Evolutionary conservation across 192 early-diverging fungal species (phyloP).

Genomic region (Allomyces macrogynus): DNA sequence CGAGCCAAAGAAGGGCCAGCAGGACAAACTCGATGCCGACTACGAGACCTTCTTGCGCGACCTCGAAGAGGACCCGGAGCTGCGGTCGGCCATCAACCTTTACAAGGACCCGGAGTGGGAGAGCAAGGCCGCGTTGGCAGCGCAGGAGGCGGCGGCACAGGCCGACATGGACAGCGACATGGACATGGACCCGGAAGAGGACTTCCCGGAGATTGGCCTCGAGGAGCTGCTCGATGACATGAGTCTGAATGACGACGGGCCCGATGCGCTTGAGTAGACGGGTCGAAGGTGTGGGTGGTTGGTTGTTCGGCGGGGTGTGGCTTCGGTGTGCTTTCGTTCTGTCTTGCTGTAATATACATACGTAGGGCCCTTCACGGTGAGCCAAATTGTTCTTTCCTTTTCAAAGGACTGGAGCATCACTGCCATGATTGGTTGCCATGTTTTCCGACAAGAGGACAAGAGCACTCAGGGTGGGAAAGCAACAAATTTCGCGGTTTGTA

Average conservation of each 20-base stretch:
- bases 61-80: slow-evolving; percentile 93
- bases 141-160: slow-evolving; percentile 7
- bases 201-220: slow-evolving; percentile 81
- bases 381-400: too few species aligned
- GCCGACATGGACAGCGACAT: slow-evolving; percentile 19
- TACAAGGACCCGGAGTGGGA: slow-evolving; percentile 42
- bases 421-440: too few species aligned
- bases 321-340: too few species aligned
- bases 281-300: too few species aligned
- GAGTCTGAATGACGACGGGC: slow-evolving; percentile 34
- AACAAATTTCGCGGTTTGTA: too few species aligned
- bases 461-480: too few species aligned
- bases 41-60: slow-evolving; percentile 93
- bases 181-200: slow-evolving; percentile 61
- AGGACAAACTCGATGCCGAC: slow-evolving; percentile 60
- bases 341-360: too few species aligned
- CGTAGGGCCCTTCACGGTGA: too few species aligned
- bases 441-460: too few species aligned
- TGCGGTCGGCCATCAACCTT: slow-evolving; percentile 80
- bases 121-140: slow-evolving; percentile 8
- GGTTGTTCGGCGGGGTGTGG: too few species aligned
- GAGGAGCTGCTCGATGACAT: slow-evolving; percentile 90
- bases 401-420: too few species aligned
- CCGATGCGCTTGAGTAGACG: too few species aligned
- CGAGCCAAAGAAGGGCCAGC: slow-evolving; percentile 50